Base-by-base conservation (phyloP, 139 green algal species). In the Chlamydomonas sp. region DNA sequence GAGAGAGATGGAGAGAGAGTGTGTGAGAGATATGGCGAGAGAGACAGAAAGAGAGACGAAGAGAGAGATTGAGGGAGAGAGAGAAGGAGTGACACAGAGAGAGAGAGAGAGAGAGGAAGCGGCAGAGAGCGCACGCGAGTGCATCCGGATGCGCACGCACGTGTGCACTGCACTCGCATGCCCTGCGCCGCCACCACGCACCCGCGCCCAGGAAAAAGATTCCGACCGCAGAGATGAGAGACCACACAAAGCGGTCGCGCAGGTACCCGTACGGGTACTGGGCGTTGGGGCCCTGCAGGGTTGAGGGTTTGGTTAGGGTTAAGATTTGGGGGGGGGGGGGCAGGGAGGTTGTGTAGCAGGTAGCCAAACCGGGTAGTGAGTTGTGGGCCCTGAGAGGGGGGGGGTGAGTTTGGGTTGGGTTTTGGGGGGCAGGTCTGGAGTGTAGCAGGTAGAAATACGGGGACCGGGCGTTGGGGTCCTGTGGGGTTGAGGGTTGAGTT, bases 181-280 rank as follows among this genome's bases (percentile, higher is more conserved):
- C 16, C 16, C 16, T 13, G 43, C 16, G 43, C 84, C 20, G 20
- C 43, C 43, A 54, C 13, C 16, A 30, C 69, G 1, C 13, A 71
- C 70, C 75, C 0, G 88, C 85, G 5, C 92, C 92, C 29, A 94
- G 63, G 81, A 91, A 97, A 75, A 97, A 97, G 73, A 97, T 90
- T 64, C 89, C 89, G 4, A 96, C 89, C 1, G 88, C 91, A n/a
- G 75, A 87, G 58, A 97, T 94, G 3, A 97, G 84, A 3, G 82
- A 87, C 78, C 89, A 96, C 8, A 96, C 83, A 70, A 96, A 97
- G 69, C 92, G 89, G 67, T 97, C 92, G 6, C 87, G 80, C 65
- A 87, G 79, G 81, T 95, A 96, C 35, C 92, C 92, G 67, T 96
- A 97, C 1, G 89, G 90, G 76, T 97, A 87, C 70, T 82, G 58